Conservation (phyloP, 2,329 filamentous ascomycete species). For the Colletotrichum sp. region DNA sequence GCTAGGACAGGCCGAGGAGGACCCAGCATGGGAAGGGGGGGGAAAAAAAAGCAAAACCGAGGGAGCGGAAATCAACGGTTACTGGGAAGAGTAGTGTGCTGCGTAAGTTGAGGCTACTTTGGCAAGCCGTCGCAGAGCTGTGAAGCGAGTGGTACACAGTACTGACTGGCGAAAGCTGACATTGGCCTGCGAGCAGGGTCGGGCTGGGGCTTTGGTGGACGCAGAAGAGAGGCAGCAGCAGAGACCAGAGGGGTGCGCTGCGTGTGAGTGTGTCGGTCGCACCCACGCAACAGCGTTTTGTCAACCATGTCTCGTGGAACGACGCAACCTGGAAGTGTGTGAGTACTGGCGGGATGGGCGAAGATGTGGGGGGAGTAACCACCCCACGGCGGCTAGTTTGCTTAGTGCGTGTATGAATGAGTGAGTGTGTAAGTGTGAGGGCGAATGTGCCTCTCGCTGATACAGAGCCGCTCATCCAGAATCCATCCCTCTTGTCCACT, state of each 20-base stretch:
- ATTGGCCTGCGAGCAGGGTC: not conserved
- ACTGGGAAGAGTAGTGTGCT: not conserved
- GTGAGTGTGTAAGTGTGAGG: not conserved
- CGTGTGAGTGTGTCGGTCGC: not conserved
- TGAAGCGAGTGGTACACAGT: not conserved
- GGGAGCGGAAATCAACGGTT: conserved; percentile 7
- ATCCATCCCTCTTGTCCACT: not conserved
- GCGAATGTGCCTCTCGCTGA: not conserved
- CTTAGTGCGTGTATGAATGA: not conserved
- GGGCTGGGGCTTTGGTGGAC: not conserved
- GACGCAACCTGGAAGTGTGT: not conserved
- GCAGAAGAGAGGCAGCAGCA: not conserved
- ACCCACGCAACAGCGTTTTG: conserved; percentile 5
- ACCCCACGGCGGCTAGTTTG: not conserved
- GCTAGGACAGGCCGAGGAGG: not conserved
- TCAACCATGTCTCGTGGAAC: conserved; percentile 4
- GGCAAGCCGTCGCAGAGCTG: not conserved
- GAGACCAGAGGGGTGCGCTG: not conserved
- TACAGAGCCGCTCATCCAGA: not conserved
- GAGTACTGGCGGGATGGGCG: not conserved
- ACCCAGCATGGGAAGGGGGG: not conserved
- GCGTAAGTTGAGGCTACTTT: not conserved
- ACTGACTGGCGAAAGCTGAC: not conserved
- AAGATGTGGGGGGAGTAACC: conserved; percentile 4
- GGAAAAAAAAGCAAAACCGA: conserved; percentile 5